Conservation (phyloP, 73 alveolate genomes). For the Tetrahymena elliotti region DNA sequence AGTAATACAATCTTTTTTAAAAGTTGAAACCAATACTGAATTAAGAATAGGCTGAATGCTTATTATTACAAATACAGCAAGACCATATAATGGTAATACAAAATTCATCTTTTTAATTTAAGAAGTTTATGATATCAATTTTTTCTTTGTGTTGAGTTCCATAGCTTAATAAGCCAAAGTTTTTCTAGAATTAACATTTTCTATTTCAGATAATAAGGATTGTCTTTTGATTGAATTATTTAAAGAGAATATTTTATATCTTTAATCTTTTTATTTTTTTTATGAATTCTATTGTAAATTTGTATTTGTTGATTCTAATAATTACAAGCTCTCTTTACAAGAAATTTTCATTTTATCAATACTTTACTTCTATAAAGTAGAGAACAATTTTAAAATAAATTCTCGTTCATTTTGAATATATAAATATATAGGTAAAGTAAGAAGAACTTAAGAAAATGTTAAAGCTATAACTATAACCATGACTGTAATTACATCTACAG, state of each 20-base stretch:
- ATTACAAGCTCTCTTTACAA: background rate
- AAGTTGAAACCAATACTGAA: background rate
- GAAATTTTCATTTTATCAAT: background rate
- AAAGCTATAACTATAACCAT: background rate
- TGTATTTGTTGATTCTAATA: background rate
- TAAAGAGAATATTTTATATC: background rate
- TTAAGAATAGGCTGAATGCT: background rate
- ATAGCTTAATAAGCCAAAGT: background rate
- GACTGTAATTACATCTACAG: background rate
- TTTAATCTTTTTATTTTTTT: background rate
- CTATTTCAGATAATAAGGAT: background rate
- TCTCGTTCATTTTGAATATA: background rate
- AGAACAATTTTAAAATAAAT: background rate
- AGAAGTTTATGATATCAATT: background rate
- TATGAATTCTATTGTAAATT: background rate
- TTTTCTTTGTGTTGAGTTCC: background rate
- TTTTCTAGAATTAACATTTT: background rate
- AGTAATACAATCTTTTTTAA: background rate
- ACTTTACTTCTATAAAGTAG: background rate
- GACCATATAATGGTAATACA: background rate
- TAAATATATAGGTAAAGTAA: background rate
- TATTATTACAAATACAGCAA: background rate
- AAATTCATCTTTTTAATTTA: background rate
- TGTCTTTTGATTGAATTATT: background rate
- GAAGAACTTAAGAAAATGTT: background rate